Conservation (phyloP, 208 protist species). For the Endotrypanum monterogeii region DNA sequence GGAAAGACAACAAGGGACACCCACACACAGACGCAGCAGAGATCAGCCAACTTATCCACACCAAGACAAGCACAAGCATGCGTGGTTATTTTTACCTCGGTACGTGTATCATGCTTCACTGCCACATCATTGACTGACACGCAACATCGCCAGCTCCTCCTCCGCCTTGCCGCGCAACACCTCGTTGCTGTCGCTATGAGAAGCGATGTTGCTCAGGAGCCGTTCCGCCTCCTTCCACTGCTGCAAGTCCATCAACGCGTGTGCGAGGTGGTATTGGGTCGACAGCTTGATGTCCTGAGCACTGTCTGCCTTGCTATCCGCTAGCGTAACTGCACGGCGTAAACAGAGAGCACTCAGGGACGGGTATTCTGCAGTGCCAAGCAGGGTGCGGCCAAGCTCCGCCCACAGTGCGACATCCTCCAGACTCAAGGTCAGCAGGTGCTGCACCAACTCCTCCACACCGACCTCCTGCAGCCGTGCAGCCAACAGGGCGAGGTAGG, state of each 20-base stretch:
- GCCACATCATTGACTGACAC: not conserved
- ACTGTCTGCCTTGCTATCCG: not conserved
- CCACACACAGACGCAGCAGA: not conserved
- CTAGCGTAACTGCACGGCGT: conserved; percentile 45
- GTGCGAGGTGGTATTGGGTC: conserved; percentile 67
- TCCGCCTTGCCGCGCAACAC: conserved; percentile 72
- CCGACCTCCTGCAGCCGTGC: conserved; percentile 46
- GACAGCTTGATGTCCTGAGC: conserved; percentile 22
- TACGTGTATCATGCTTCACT: not conserved
- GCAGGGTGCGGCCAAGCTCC: conserved; percentile 77
- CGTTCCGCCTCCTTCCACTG: conserved; percentile 53
- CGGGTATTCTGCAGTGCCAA: conserved; percentile 33
- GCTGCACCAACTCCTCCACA: conserved; percentile 64
- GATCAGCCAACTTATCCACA: not conserved
- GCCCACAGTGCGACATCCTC: conserved; percentile 62
- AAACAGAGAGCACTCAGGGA: conserved; percentile 58
- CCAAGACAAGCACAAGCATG: not conserved
- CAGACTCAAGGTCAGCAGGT: conserved; percentile 62
- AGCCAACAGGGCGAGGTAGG: conserved; percentile 70
- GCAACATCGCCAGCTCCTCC: conserved; percentile 60
- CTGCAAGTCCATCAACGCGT: conserved; percentile 47
- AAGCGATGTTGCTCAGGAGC: conserved; percentile 49
- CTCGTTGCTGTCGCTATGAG: conserved; percentile 41
- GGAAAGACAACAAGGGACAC: not conserved
- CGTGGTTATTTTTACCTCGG: not conserved